Evolutionary conservation across 2,329 filamentous ascomycete genomes (phyloP).

Genomic region (Ascochyta viciae-villosae): DNA sequence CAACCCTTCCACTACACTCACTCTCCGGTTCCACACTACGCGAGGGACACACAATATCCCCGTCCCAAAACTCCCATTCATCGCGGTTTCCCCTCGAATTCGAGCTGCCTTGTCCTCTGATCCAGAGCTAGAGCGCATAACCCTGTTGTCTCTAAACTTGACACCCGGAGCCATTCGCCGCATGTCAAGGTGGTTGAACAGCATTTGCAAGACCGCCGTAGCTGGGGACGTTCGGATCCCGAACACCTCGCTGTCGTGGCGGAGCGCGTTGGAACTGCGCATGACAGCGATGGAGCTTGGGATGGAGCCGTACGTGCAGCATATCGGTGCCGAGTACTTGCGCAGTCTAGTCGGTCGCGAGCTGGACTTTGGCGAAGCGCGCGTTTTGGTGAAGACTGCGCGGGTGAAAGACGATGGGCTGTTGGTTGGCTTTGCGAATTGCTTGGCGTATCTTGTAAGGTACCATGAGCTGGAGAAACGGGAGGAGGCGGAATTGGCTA

Average conservation of each 20-base stretch:
- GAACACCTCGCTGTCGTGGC: background rate
- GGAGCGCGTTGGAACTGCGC: background rate
- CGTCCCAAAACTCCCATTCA: background rate
- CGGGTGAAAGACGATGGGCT: background rate
- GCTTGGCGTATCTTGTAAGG: background rate
- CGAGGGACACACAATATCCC: background rate
- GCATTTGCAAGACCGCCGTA: background rate
- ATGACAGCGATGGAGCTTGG: background rate
- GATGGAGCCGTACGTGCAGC: background rate
- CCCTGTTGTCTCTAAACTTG: background rate
- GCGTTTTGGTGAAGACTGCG: too few species aligned
- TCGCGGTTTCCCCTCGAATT: background rate
- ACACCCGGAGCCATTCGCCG: background rate
- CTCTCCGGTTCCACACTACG: background rate
- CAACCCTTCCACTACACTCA: background rate
- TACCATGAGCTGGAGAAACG: background rate
- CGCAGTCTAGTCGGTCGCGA: too few species aligned
- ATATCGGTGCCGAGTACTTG: background rate
- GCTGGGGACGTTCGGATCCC: background rate
- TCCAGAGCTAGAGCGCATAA: background rate
- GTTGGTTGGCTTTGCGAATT: background rate
- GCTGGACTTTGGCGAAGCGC: too few species aligned
- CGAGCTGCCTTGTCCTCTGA: background rate
- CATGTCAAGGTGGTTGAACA: background rate
- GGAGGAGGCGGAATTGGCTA: background rate